Base-by-base conservation (phyloP, 257 asterid genomes). In the Solanum appendiculatum region DNA sequence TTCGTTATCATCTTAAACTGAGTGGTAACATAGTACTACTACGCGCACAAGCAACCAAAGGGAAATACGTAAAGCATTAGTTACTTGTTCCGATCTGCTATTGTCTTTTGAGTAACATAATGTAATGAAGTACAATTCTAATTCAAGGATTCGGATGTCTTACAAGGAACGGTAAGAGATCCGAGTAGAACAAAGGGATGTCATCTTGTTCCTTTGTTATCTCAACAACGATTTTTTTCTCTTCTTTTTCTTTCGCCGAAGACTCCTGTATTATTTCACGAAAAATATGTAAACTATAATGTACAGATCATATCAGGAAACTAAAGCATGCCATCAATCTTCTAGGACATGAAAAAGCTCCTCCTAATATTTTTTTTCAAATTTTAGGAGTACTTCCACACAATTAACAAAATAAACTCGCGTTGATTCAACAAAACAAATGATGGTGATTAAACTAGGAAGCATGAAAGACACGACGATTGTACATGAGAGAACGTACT, bases 141-240 rank as follows among this genome's bases (percentile, higher is more conserved):
- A 18, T 29, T 29, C 36, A 40, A 64, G 51, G 48, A 39, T 12
- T 25, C 70, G 3, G 40, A 46, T 16, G 42, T 66, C 98, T 92
- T 90, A 95, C 98, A 60, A 96, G 99, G 88, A 96, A 98, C 6
- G 98, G 98, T 95, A 96, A 92, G 86, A 95, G 88, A 92, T 96
- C 98, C 0, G 99, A 95, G 88, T 96, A 96, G 93, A 96, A 96
- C 86, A 96, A 93, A 33, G 98, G 84, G 70, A 92, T 90, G 23
- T 96, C 99, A 77, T 96, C 98, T 37, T 90, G 94, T 81, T 88
- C 92, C 23, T 88, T 78, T 31, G 88, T 87, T 39, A 87, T 48
- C 73, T 82, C 86, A 4, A 51, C 34, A 1, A 85, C 27, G 6
- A 72, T 90, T 87, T 89, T 90, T 75, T 87, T 91, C 58, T 94